These are phyloP conservation scores for Thecaphora thlaspeos DNA, from an alignment of 1,284 basidiomycete species.

Conservation along the genomic window DNA sequence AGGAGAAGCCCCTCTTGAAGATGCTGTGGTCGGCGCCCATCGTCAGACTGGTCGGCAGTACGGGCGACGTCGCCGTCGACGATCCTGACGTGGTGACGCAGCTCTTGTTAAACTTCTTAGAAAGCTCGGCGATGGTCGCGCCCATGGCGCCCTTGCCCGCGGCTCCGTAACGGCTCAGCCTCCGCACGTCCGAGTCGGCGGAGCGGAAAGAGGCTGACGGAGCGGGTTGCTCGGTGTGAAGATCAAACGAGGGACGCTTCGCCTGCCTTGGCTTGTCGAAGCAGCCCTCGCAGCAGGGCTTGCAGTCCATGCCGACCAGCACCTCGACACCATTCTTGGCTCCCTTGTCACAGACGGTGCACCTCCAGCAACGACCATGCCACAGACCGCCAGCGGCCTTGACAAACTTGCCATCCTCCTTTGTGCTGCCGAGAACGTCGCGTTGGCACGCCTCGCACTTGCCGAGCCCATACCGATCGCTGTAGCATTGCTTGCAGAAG, in stretches of 20 bases:
- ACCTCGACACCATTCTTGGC: constrained; percentile 15
- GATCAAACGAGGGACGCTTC: not conserved
- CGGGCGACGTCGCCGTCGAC: not conserved
- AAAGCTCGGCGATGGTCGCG: constrained; percentile 44
- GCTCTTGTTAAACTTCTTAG: constrained; percentile 24
- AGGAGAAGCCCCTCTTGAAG: constrained; percentile 1
- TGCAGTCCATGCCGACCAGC: constrained; percentile 40
- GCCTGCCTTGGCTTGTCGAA: constrained; percentile 23
- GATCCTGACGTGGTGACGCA: too few species aligned
- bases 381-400: constrained; percentile 28
- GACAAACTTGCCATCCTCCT: constrained; percentile 47
- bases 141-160: constrained; percentile 27
- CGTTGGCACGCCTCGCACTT: constrained; percentile 20
- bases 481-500: constrained; percentile 42
- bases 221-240: not conserved
- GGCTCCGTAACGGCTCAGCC: constrained; percentile 8
- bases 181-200: constrained; percentile 4
- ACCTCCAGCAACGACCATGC: constrained; percentile 47
- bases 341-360: constrained; percentile 17
- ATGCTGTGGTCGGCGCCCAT: constrained; percentile 3
- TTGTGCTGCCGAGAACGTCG: constrained; percentile 40
- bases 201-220: not conserved
- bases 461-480: constrained; percentile 32
- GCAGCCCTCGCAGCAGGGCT: constrained; percentile 37
- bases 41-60: not conserved